Evolutionary conservation across 768 basidiomycete genomes (phyloP).

Genomic region (Macrolepiota fuliginosa): DNA sequence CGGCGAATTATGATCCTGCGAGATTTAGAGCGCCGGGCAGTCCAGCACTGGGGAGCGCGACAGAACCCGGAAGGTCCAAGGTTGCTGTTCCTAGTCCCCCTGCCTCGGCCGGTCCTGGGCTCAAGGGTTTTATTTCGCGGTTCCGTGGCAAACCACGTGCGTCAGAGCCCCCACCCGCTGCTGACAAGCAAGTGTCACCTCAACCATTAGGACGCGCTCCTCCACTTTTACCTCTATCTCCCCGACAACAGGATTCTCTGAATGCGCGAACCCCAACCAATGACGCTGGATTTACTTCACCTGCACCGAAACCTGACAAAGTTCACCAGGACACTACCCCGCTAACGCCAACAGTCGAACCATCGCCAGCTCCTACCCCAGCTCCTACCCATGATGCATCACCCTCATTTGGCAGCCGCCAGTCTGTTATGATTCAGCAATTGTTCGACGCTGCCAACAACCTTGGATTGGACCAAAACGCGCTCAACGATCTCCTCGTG

Average conservation of each 20-base stretch:
- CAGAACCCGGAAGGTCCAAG: conserved; percentile 54
- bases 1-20: conserved; percentile 38
- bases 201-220: conserved; percentile 27
- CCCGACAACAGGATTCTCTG: conserved; percentile 9
- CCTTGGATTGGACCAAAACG: conserved; percentile 72
- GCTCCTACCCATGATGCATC: conserved; percentile 16
- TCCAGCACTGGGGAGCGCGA: conserved; percentile 39
- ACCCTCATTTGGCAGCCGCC: conserved; percentile 21
- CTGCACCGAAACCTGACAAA: conserved; percentile 13
- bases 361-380: conserved; percentile 12
- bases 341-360: conserved; percentile 13
- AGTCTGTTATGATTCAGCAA: conserved; percentile 58
- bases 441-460: conserved; percentile 74
- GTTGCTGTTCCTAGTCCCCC: conserved; percentile 59
- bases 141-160: conserved; percentile 56
- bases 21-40: conserved; percentile 34
- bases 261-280: conserved; percentile 15
- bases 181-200: conserved; percentile 27
- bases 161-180: conserved; percentile 28
- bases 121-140: conserved; percentile 80
- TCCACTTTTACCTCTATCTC: conserved; percentile 12
- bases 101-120: conserved; percentile 67
- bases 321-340: conserved; percentile 14
- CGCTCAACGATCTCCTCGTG: conserved; percentile 65
- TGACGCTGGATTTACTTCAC: conserved; percentile 16